phyloP scores from a whole-genome alignment of 2,329 filamentous ascomycete genomes.

The Catunica adiposa region DNA sequence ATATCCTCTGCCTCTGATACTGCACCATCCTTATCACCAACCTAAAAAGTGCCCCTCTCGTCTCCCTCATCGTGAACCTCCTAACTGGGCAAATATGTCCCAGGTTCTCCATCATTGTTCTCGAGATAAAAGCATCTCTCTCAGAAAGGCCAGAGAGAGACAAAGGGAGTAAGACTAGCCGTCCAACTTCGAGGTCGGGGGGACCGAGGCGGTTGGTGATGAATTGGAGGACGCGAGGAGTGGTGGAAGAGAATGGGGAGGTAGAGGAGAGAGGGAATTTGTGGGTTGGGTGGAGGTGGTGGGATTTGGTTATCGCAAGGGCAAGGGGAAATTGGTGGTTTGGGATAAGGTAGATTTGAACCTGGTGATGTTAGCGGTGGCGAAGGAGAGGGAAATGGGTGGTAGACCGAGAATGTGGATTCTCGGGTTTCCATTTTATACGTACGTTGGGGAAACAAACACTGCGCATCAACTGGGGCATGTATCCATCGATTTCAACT shows the following conservation, averaged over 20 bases:
- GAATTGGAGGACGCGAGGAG: conserved; percentile 10
- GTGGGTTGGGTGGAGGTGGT: conserved; percentile 4
- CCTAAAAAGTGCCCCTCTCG: conserved; percentile 6
- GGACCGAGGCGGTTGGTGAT: conserved; percentile 9
- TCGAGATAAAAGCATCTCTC: not conserved
- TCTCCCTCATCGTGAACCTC: not conserved
- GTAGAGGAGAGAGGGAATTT: conserved; percentile 7
- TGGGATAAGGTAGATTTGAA: conserved; percentile 11
- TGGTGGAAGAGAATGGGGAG: not conserved
- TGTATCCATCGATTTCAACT: conserved; percentile 10
- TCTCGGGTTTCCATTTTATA: not conserved
- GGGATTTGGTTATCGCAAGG: conserved; percentile 6
- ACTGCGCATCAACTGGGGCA: conserved; percentile 9
- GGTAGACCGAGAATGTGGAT: not conserved
- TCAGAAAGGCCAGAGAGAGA: conserved; percentile 4
- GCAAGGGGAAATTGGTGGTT: conserved; percentile 5
- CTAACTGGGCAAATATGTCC: conserved; percentile 8
- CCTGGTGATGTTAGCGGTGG: not conserved
- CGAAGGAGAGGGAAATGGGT: too few species aligned
- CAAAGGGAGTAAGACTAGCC: conserved; percentile 11
- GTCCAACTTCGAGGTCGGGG: conserved; percentile 12
- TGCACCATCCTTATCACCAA: conserved; percentile 8
- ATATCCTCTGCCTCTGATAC: conserved; percentile 9
- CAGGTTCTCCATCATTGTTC: conserved; percentile 1
- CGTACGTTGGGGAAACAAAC: conserved; percentile 12